These are phyloP conservation scores for Penicillium sp. DNA, from an alignment of 2,329 filamentous ascomycete genomes.

Conservation along the genomic window DNA sequence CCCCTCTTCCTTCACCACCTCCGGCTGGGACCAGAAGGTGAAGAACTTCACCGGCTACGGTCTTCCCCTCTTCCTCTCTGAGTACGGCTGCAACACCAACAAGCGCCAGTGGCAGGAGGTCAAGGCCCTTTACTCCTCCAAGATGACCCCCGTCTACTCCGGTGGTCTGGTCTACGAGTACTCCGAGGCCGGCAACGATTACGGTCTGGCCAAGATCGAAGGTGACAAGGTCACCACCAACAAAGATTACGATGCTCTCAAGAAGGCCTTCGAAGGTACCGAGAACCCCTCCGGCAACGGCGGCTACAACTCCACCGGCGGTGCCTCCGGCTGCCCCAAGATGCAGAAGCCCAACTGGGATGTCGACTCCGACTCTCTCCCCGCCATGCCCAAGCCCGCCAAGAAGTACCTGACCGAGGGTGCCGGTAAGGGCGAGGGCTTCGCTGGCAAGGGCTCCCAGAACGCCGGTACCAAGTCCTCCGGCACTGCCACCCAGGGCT, in stretches of 20 bases:
- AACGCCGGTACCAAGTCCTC: constrained; percentile 51
- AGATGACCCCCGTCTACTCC: constrained; percentile 91
- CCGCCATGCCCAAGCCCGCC: constrained; percentile 56
- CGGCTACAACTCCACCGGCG: constrained; percentile 56
- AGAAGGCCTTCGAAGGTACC: constrained; percentile 51
- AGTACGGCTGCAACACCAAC: constrained; percentile 87
- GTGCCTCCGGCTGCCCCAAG: constrained; percentile 54
- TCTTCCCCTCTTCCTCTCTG: constrained; percentile 88
- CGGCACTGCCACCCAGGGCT: constrained; percentile 50
- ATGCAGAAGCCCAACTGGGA: constrained; percentile 55
- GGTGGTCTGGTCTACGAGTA: constrained; percentile 97
- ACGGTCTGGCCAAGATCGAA: constrained; percentile 70
- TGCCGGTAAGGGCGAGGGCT: constrained; percentile 57
- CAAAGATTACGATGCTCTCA: constrained; percentile 61
- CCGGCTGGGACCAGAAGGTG: constrained; percentile 87
- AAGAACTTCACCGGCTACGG: constrained; percentile 83
- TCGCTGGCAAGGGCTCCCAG: constrained; percentile 56
- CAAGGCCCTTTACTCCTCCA: constrained; percentile 68
- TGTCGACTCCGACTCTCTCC: constrained; percentile 52
- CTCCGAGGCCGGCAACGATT: constrained; percentile 76
- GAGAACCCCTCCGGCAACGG: constrained; percentile 55
- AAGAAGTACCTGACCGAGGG: constrained; percentile 57
- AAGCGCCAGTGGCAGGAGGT: constrained; percentile 79
- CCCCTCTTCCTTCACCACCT: constrained; percentile 68
- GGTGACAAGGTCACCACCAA: constrained; percentile 56